phyloP scores from a whole-genome alignment of 352 stramenopile genomes.

The Phytophthora pistaciae region DNA sequence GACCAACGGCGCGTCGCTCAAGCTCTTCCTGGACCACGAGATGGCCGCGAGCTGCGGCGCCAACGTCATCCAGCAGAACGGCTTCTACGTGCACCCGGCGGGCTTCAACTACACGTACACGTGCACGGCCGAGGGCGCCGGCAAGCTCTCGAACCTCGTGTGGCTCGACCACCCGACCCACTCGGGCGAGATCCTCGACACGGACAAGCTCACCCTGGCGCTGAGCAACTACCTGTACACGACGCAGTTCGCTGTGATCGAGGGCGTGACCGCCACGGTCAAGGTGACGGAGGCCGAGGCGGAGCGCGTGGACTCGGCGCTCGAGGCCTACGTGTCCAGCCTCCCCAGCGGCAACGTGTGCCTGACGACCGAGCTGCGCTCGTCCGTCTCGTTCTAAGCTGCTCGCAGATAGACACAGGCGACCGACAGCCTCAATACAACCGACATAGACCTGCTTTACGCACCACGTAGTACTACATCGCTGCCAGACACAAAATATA shows the following conservation, averaged over 20 bases:
- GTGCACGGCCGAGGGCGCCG: slow-evolving; percentile 50
- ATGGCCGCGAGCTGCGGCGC: slow-evolving; percentile 59
- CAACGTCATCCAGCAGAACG: slow-evolving; percentile 59
- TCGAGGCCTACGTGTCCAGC: slow-evolving; percentile 53
- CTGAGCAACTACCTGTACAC: slow-evolving; percentile 71
- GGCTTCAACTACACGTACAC: slow-evolving; percentile 79
- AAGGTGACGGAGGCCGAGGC: slow-evolving; percentile 58
- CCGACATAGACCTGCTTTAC: slow-evolving; percentile 15
- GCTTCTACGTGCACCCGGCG: slow-evolving; percentile 70
- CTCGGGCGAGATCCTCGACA: slow-evolving; percentile 55
- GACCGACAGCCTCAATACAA: slow-evolving; percentile 23
- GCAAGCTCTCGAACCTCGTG: slow-evolving; percentile 54
- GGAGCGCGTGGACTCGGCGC: slow-evolving; percentile 52
- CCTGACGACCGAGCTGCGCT: slow-evolving; percentile 35
- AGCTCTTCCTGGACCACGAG: slow-evolving; percentile 64
- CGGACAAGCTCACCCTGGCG: slow-evolving; percentile 65
- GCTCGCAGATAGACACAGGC: slow-evolving; percentile 10
- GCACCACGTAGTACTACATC: slow-evolving; percentile 1
- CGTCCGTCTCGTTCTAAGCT: slow-evolving; percentile 33
- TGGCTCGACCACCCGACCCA: slow-evolving; percentile 70
- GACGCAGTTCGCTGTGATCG: slow-evolving; percentile 53
- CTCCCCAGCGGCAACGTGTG: slow-evolving; percentile 25
- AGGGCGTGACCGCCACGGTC: slow-evolving; percentile 43
- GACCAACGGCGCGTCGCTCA: slow-evolving; percentile 67
- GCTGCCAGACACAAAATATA: slow-evolving; percentile 25